Percentiles rank a stretch among this genome's conserved stretches.
Conservation (phyloP, 2,329 filamentous ascomycete genomes). For the Nothophaeocryptopus gaeumannii region DNA sequence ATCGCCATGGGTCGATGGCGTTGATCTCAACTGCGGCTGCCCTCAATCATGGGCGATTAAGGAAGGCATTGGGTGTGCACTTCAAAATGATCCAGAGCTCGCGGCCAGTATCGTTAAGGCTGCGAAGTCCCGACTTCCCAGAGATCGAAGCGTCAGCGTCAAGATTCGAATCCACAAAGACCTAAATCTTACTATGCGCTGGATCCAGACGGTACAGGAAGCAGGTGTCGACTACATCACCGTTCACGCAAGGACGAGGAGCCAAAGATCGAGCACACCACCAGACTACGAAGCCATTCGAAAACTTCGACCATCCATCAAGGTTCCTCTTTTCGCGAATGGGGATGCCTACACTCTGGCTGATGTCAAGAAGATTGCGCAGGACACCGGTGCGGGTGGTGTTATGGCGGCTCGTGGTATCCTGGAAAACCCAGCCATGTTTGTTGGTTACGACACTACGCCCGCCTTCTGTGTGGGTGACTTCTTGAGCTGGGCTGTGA, state of each 20-base stretch:
- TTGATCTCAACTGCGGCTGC: slow-evolving; percentile 71
- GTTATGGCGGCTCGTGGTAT: slow-evolving; percentile 70
- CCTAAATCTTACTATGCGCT: slow-evolving; percentile 55
- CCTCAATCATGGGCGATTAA: slow-evolving; percentile 71
- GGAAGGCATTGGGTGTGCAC: slow-evolving; percentile 64
- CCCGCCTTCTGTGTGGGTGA: slow-evolving; percentile 62
- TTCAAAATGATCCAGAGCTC: slow-evolving; percentile 54
- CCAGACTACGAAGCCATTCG: slow-evolving; percentile 62
- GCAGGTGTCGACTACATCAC: slow-evolving; percentile 66
- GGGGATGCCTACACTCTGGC: slow-evolving; percentile 63
- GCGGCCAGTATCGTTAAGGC: slow-evolving; percentile 64
- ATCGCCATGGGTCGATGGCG: slow-evolving; percentile 60
- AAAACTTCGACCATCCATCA: slow-evolving; percentile 51
- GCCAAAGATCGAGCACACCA: slow-evolving; percentile 59
- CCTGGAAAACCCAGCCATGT: slow-evolving; percentile 65
- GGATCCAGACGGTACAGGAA: slow-evolving; percentile 60
- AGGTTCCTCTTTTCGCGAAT: slow-evolving; percentile 65
- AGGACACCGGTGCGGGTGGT: slow-evolving; percentile 41
- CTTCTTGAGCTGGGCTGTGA: slow-evolving; percentile 59
- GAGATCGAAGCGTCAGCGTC: slow-evolving; percentile 59
- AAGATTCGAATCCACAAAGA: slow-evolving; percentile 69
- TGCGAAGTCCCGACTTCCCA: slow-evolving; percentile 52
- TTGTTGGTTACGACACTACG: slow-evolving; percentile 56
- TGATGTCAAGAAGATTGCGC: slow-evolving; percentile 35
- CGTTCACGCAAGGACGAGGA: slow-evolving; percentile 64